A percentile compares a stretch with the other conserved stretches of the same genome.
phyloP scores from a whole-genome alignment of 2,329 filamentous ascomycete species.

The Calonectria pseudoreteaudii region DNA sequence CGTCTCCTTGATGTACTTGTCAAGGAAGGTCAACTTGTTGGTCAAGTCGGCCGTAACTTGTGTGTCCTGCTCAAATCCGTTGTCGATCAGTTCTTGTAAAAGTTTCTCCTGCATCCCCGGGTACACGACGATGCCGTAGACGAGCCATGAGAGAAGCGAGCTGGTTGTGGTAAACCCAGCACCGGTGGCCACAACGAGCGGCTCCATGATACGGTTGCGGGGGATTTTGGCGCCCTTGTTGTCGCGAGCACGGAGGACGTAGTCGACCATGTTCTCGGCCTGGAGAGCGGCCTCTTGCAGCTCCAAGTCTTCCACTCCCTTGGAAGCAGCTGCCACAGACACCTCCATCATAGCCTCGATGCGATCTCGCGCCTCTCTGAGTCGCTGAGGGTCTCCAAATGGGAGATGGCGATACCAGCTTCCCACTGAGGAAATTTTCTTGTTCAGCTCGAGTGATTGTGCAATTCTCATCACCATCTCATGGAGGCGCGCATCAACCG shows the following conservation, averaged over 20 bases:
- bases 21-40: slow-evolving; percentile 62
- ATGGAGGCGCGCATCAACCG: slow-evolving; percentile 60
- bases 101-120: slow-evolving; percentile 67
- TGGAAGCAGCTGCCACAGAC: slow-evolving; percentile 49
- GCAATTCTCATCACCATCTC: slow-evolving; percentile 64
- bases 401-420: slow-evolving; percentile 68
- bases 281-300: slow-evolving; percentile 62
- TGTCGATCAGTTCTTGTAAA: slow-evolving; percentile 68
- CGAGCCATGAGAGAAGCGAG: slow-evolving; percentile 68
- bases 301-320: slow-evolving; percentile 52
- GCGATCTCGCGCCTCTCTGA: slow-evolving; percentile 44
- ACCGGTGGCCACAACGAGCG: slow-evolving; percentile 63
- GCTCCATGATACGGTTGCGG: slow-evolving; percentile 40
- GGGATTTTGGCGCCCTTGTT: slow-evolving; percentile 66
- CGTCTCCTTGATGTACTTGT: slow-evolving; percentile 71
- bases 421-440: slow-evolving; percentile 66
- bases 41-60: slow-evolving; percentile 61
- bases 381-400: slow-evolving; percentile 65
- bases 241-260: slow-evolving; percentile 64
- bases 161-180: slow-evolving; percentile 73
- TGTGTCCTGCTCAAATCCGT: slow-evolving; percentile 56
- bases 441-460: slow-evolving; percentile 65
- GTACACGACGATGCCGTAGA: slow-evolving; percentile 66
- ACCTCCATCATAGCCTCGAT: slow-evolving; percentile 52
- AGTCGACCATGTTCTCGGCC: slow-evolving; percentile 61